Base-by-base conservation (phyloP, 257 asterid species). In the Nicotiana benthamiana region DNA sequence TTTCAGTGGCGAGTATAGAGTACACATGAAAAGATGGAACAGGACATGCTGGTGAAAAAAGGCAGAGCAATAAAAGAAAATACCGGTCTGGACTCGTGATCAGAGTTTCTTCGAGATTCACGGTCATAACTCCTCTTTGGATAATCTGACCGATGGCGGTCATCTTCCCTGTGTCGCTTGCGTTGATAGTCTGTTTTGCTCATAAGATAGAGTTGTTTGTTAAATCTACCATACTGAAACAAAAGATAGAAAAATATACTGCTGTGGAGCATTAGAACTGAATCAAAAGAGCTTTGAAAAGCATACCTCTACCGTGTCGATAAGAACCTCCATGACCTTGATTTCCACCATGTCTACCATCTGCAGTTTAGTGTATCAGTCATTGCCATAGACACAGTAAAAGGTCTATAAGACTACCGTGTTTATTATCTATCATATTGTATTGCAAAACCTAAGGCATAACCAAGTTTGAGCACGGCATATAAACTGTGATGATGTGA, bases 71-170 rank as follows among this genome's bases (percentile, higher is more conserved):
- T 16, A 16, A 28, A 22, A 86, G 80, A 84, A 83, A 88, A 83
- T 88, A 94, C 98, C 80, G 97, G 97, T 89, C 98, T 89, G 72
- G 97, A 79, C 70, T 93, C 97, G 66, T 83, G 85, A 80, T 92
- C 98, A 56, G 97, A 89, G 77, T 76, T 89, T 86, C 93, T 92
- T 79, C 97, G 82, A 66, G 96, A 88, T 77, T 92, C 99, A 57
- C 75, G 89, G 79, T 89, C 97, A 43, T 94, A 91, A 90, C 84
- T 90, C 84, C 96, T 95, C 89, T 90, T 90, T 9, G 94, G 76
- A 79, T 87, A 81, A 60, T 92, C 97, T n/a, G 89, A 84, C 51
- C 93, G 91, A 40, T 82, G 89, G 4, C 90, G 90, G 68, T 93
- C 98, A 83, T 92, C 98, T 20, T 92, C 97, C 72, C 97, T 87